Percentiles rank a stretch among this genome's conserved stretches.
Conservation (phyloP, 2,329 filamentous ascomycete species). For the Venturiaceae sp. region DNA sequence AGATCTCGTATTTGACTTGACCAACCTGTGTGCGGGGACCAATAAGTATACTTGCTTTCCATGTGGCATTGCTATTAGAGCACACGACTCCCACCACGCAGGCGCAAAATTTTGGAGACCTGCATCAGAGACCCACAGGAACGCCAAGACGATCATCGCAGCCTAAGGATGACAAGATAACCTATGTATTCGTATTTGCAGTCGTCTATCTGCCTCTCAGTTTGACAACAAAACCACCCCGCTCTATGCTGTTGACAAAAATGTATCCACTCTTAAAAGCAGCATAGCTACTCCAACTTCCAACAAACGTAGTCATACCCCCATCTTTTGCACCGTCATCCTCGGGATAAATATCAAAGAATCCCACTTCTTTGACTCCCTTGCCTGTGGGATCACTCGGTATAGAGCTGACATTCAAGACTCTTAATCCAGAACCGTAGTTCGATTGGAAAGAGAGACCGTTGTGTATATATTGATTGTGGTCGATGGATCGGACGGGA, state of each 20-base stretch:
- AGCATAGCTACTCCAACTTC: slow-evolving; percentile 24
- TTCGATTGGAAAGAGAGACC: slow-evolving; percentile 40
- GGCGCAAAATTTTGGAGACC: not conserved
- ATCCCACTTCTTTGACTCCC: slow-evolving; percentile 21
- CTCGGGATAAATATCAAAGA: slow-evolving; percentile 24
- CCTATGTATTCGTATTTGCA: not conserved
- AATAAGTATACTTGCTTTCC: not conserved
- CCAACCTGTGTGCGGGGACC: not conserved
- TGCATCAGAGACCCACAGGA: not conserved
- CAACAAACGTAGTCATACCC: slow-evolving; percentile 27
- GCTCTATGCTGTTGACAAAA: slow-evolving; percentile 30
- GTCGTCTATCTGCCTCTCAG: not conserved
- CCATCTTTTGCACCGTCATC: slow-evolving; percentile 19
- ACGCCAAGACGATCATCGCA: too few species aligned
- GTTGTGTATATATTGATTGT: slow-evolving; percentile 40
- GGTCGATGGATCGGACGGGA: slow-evolving; percentile 34
- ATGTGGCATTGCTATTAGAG: not conserved
- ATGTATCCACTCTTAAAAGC: slow-evolving; percentile 28
- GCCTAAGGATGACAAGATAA: too few species aligned
- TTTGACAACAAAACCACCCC: slow-evolving; percentile 24
- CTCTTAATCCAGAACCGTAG: slow-evolving; percentile 37
- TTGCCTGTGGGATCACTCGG: slow-evolving; percentile 18
- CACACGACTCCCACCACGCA: not conserved
- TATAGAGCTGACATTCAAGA: slow-evolving; percentile 22
- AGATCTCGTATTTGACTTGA: not conserved